These are phyloP conservation scores for Epichloe baconii DNA, from an alignment of 2,329 filamentous ascomycete genomes.

Conservation along the genomic window DNA sequence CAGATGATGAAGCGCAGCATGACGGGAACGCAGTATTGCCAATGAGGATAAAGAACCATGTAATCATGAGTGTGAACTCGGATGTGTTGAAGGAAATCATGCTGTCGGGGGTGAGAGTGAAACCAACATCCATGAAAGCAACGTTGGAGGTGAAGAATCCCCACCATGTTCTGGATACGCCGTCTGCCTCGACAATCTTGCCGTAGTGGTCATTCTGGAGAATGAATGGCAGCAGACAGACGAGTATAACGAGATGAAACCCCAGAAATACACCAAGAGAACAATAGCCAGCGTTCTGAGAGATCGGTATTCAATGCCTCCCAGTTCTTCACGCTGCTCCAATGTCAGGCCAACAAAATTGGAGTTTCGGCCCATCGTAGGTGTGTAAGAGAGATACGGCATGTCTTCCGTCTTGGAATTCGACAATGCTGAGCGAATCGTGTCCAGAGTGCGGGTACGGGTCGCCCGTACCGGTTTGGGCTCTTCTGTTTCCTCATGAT, in stretches of 20 bases:
- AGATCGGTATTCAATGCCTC: slow-evolving; percentile 90
- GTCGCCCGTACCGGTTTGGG: slow-evolving; percentile 13
- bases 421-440: slow-evolving; percentile 42
- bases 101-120: slow-evolving; percentile 82
- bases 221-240: slow-evolving; percentile 74
- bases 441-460: slow-evolving; percentile 40
- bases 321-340: slow-evolving; percentile 86
- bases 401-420: slow-evolving; percentile 46
- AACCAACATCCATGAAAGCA: slow-evolving; percentile 90
- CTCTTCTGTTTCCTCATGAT: slow-evolving; percentile 24
- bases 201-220: slow-evolving; percentile 49
- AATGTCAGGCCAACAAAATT: slow-evolving; percentile 79
- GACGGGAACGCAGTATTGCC: slow-evolving; percentile 89
- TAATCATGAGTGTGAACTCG: slow-evolving; percentile 60
- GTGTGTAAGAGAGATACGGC: slow-evolving; percentile 89
- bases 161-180: slow-evolving; percentile 71
- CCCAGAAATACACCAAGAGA: slow-evolving; percentile 67
- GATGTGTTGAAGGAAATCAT: slow-evolving; percentile 81
- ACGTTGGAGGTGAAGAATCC: slow-evolving; percentile 79
- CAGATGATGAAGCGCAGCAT: slow-evolving; percentile 93
- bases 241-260: slow-evolving; percentile 65
- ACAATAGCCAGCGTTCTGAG: slow-evolving; percentile 75
- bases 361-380: slow-evolving; percentile 86
- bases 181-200: slow-evolving; percentile 45
- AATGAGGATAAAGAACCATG: slow-evolving; percentile 80